These are phyloP conservation scores for Monsonia emarginata DNA, from an alignment of 441 rosid species.

Conservation along the genomic window DNA sequence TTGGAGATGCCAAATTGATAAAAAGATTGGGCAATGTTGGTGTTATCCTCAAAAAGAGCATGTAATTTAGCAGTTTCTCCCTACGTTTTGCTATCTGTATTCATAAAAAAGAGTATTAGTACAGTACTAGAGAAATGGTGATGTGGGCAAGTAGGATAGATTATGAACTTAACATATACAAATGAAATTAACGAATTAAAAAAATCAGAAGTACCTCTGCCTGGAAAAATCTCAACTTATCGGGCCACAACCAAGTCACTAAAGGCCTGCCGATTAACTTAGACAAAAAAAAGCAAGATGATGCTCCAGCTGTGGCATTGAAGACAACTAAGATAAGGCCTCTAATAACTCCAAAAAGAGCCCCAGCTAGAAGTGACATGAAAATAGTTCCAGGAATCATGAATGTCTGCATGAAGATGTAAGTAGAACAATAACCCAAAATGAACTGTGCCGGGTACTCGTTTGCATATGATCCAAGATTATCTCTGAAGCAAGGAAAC, in stretches of 20 bases:
- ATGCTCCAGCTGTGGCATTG: slow-evolving; percentile 90
- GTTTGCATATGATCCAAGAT: slow-evolving; percentile 64
- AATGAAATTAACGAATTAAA: neutral
- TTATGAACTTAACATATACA: neutral
- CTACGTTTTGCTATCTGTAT: slow-evolving; percentile 72
- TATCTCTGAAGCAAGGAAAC: slow-evolving; percentile 44
- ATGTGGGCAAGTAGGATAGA: neutral
- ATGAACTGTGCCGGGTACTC: slow-evolving; percentile 75
- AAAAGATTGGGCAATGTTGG: slow-evolving; percentile 89
- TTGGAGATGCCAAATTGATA: slow-evolving; percentile 93
- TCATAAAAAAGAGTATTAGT: neutral
- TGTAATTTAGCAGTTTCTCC: slow-evolving; percentile 83
- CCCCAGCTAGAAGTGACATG: slow-evolving; percentile 95
- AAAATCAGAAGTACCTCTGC: slow-evolving; percentile 47
- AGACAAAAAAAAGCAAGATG: slow-evolving; percentile 78
- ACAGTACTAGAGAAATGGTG: slow-evolving; percentile 1
- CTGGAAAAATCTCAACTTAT: slow-evolving; percentile 74
- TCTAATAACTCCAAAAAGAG: slow-evolving; percentile 80
- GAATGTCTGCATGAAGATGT: slow-evolving; percentile 96
- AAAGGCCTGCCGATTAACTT: slow-evolving; percentile 86
- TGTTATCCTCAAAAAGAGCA: slow-evolving; percentile 88
- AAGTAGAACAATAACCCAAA: slow-evolving; percentile 83
- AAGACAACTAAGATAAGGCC: slow-evolving; percentile 80
- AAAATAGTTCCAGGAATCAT: slow-evolving; percentile 99
- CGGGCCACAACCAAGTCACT: slow-evolving; percentile 91